Base-by-base conservation (phyloP, 208 protist genomes). In the Tritrichomonas musculus region DNA sequence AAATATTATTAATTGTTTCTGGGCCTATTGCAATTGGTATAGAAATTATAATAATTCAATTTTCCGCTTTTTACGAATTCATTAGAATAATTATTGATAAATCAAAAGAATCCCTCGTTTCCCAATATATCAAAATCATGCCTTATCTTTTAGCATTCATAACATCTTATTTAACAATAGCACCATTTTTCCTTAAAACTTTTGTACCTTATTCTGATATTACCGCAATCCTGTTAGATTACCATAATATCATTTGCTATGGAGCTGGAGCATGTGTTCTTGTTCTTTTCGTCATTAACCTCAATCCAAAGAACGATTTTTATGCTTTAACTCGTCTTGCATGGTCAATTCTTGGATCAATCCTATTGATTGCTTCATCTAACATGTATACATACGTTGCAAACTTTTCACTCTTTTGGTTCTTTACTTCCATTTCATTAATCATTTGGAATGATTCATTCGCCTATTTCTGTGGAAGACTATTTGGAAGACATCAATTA, bases 401-500 rank as follows among this genome's bases (percentile, higher is more conserved):
- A 30, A 8, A 47, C 33, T 39, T 25, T 0, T 64, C 55, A 20
- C 14, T 94, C 0, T 82, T 84, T 65, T 94, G 94, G 94, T 94
- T 95, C 93, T 60, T 95, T 13, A 69, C 94, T 0, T 94, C 94
- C 1, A 57, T 82, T 49, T 94, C 64, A 50, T 92, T 96, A 27
- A 93, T 96, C 25, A 94, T 95, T 33, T 82, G 55, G 53, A 96
- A 96, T 92, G 96, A 96, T 92, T 69, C 77, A 9, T 93, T 60
- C 33, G 96, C 96, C 5, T 97, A 96, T 93, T 93, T 97, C 9
- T 96, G 65, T 72, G 96, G 96, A 41, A 95, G 95, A 75, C 94
- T 95, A 57, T 96, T 97, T 94, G 96, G 96, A 17, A 60, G 94
- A 5, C 77, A 94, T 50, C 92, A 13, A 64, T 39, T 97, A 33